Evolutionary conservation across 805 yeast genomes (phyloP).

Genomic region (Jamesozyma gamospora): DNA sequence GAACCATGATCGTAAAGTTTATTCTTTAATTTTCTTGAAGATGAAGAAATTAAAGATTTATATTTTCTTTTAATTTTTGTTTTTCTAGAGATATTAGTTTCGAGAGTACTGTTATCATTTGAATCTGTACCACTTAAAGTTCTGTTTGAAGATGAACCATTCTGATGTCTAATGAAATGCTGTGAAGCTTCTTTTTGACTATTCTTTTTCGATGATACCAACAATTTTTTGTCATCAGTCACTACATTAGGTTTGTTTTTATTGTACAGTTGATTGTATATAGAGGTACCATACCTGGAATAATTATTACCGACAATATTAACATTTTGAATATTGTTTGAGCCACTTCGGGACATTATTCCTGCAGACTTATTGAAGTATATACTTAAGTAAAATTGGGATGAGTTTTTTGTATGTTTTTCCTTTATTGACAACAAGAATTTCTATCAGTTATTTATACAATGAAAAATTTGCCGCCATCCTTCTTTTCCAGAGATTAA

Average conservation of each 20-base stretch:
- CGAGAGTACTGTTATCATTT: not conserved
- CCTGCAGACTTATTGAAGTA: too few species aligned
- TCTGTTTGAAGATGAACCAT: too few species aligned
- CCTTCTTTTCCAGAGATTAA: too few species aligned
- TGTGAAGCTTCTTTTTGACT: too few species aligned
- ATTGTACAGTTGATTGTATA: slow-evolving; percentile 19
- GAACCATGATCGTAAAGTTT: slow-evolving; percentile 27
- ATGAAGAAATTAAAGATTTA: slow-evolving; percentile 16
- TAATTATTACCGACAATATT: slow-evolving; percentile 31
- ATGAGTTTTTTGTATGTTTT: too few species aligned
- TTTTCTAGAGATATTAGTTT: slow-evolving; percentile 8
- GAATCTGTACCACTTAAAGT: not conserved
- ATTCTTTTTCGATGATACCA: too few species aligned
- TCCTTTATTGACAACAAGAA: too few species aligned
- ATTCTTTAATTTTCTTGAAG: slow-evolving; percentile 24
- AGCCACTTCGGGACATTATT: not conserved
- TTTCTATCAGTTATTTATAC: too few species aligned
- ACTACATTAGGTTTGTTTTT: not conserved
- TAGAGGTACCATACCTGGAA: slow-evolving; percentile 32
- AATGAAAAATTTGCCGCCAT: too few species aligned
- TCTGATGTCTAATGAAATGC: too few species aligned
- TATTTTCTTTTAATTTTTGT: slow-evolving; percentile 18
- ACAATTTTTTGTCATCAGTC: too few species aligned
- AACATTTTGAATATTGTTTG: slow-evolving; percentile 10
- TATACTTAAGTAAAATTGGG: too few species aligned